Evolutionary conservation across 495 filamentous ascomycete species (phyloP), one percentile per base, ranked within the genome.

Genomic region (Cenococcum geophilum): DNA sequence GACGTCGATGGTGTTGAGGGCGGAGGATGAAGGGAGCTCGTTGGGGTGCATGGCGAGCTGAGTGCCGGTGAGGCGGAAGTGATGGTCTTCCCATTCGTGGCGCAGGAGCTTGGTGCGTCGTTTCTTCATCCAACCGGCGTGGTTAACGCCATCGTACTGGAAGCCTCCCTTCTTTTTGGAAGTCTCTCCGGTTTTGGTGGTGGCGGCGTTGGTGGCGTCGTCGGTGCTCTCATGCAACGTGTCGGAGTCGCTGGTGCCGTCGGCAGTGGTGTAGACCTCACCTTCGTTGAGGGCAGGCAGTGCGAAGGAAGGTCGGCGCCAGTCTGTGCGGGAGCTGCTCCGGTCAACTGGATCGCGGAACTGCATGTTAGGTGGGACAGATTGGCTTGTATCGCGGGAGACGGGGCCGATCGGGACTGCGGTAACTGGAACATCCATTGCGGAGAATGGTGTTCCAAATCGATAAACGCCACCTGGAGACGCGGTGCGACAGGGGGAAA

Each of bases 121-220:
- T 80, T 97, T 97, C 80, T 91, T 92, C 86, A 98, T 95, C 71
- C 83, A 91, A 0, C 93, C 92, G 43, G 83, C 80, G 71, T 92
- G 86, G 16, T 78, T 85, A 23, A 88, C 70, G 51, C 76, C 76
- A 21, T 65, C 56, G 52, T 66, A 70, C 35, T 60, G 34, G 48
- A 66, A 68, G 1, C 61, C 65, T n/a, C 60, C 55, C 25, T 58
- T 58, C 10, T 48, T n/a, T 18, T 56, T 56, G 2, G 53, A 16
- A 10, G 58, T 10, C 12, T 42, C 40, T 12, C 6, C 49, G 48
- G 32, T 35, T 53, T 63, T 69, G 22, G 36, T n/a, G 9, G 25
- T 53, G 32, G 56, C 50, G 11, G 53, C 40, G 40, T 59, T 54
- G 5, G 55, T 56, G n/a, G 59, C 57, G 50, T 54, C 58, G 55